Evolutionary conservation across 805 yeast genomes (phyloP), one percentile per base, ranked within the genome.

Genomic region (Kodamaea laetipori): DNA sequence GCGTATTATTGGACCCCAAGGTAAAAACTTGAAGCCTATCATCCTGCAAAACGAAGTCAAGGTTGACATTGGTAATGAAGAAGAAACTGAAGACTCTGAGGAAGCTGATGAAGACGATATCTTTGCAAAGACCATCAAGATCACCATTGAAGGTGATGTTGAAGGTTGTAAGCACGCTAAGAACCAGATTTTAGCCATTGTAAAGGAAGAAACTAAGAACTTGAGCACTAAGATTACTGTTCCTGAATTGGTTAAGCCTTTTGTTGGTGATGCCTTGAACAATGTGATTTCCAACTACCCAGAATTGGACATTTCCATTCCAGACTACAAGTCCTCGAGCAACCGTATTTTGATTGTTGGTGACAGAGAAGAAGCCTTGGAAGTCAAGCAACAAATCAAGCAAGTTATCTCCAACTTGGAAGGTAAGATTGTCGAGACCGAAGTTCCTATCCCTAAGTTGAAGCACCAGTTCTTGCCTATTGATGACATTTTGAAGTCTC

Each of bases 1-100:
- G 6, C 77, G 79, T 39, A 79, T 90, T 46, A 90, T 90, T 66
- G 98, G 98, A 46, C 76, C 90, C 34, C 86, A 84, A 61, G 98
- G 98, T 61, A 78, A 76, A 54, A 84, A 75, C 48, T 78, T 90
- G 65, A 86, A 81, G 62, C 90, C 94, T 46, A 86, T 90, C 51
- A 74, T 86, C 38, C 84, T 77, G 41, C 71, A 76, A 27, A 77
- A 86, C 38, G 83, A 80, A 39, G 82, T 82, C 41, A 85, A 75
- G 52, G 80, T 90, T 52, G 86, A 86, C 55, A 82, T 90, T 55
- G 84, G 81, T 46, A 54, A 57, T 36, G 61, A 53, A 34, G 61
- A 58, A 27, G 52, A 52, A n/a, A 32, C 48, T 18, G 52, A 42
- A 6, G 66, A 73, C 30, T 72, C 60, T 27, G 60, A 46, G 6